Percentiles rank a stretch among this genome's conserved stretches.
Conservation (phyloP, 805 yeast species). For the Suhomyces sp. region DNA sequence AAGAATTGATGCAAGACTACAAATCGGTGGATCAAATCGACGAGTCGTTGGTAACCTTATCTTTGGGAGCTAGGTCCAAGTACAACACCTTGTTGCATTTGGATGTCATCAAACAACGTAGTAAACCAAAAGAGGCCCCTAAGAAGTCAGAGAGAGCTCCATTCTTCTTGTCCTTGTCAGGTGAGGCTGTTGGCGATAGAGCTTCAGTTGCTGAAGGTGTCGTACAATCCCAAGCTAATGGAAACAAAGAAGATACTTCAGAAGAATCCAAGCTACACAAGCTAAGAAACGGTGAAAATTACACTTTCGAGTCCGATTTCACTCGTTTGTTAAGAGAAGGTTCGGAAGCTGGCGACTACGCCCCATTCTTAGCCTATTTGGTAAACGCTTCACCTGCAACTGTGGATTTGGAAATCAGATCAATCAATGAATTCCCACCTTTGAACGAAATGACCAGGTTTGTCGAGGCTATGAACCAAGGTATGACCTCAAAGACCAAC, state of each 20-base stretch:
- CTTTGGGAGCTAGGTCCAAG: constrained; percentile 73
- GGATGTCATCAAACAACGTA: constrained; percentile 80
- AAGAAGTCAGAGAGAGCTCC: constrained; percentile 77
- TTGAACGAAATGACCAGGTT: constrained; percentile 63
- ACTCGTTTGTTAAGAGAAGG: constrained; percentile 62
- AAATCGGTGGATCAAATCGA: constrained; percentile 62
- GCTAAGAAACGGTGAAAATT: constrained; percentile 29
- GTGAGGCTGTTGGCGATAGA: constrained; percentile 68
- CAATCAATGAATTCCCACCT: constrained; percentile 66
- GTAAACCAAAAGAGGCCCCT: constrained; percentile 86
- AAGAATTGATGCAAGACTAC: constrained; percentile 35
- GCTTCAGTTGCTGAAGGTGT: constrained; percentile 50
- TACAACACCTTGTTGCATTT: constrained; percentile 75
- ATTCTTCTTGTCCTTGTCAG: constrained; percentile 72
- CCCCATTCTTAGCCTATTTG: constrained; percentile 53
- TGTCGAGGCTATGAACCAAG: constrained; percentile 62
- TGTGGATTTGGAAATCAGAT: constrained; percentile 83
- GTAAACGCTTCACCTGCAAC: constrained; percentile 67
- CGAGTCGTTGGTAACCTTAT: constrained; percentile 63
- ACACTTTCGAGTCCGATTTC: constrained; percentile 69
- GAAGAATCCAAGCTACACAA: constrained; percentile 26
- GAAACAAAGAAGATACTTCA: constrained; percentile 10
- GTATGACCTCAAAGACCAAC: constrained; percentile 53
- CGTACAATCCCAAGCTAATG: constrained; percentile 3
- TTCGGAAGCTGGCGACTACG: constrained; percentile 36